Percentiles rank a stretch among this genome's conserved stretches.
These are phyloP conservation scores for Alloteropsis semialata DNA, from an alignment of 176 grass and related monocot species.

Conservation along the genomic window DNA sequence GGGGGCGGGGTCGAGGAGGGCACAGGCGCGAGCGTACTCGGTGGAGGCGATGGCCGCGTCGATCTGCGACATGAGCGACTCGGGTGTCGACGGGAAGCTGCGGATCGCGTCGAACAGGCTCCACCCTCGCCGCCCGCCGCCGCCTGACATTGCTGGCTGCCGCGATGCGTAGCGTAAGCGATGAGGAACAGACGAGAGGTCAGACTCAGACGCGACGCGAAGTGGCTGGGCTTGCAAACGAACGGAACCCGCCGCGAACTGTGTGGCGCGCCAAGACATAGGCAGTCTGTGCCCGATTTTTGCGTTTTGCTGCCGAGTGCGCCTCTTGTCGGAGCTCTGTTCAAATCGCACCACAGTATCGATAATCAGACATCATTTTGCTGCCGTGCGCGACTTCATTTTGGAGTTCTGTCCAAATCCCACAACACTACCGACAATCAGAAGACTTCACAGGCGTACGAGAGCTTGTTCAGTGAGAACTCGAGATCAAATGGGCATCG, in stretches of 20 bases:
- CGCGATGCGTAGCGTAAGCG: not conserved
- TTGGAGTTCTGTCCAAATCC: too few relatives aligned
- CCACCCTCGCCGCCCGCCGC: constrained; percentile 41
- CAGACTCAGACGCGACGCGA: too few relatives aligned
- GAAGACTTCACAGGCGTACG: not conserved
- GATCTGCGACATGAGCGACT: constrained; percentile 90
- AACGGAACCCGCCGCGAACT: not conserved
- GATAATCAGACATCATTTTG: too few relatives aligned
- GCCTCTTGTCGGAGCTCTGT: not conserved
- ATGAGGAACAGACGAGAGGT: not conserved
- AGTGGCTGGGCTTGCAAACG: not conserved
- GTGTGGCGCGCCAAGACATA: not conserved
- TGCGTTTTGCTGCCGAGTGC: not conserved
- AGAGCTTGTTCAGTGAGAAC: not conserved
- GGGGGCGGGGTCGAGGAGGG: constrained; percentile 35
- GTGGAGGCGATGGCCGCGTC: constrained; percentile 81
- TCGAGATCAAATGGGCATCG: not conserved
- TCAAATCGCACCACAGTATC: not conserved
- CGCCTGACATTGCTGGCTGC: constrained; percentile 23
- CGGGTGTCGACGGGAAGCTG: constrained; percentile 68
- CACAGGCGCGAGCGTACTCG: constrained; percentile 72
- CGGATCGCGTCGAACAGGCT: constrained; percentile 90
- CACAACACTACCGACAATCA: too few relatives aligned
- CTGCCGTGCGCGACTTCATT: too few relatives aligned
- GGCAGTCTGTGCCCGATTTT: not conserved